Percentiles rank a stretch among this genome's conserved stretches.
Evolutionary conservation across 495 filamentous ascomycete species (phyloP).

Genomic region (Haplographium delicatum): DNA sequence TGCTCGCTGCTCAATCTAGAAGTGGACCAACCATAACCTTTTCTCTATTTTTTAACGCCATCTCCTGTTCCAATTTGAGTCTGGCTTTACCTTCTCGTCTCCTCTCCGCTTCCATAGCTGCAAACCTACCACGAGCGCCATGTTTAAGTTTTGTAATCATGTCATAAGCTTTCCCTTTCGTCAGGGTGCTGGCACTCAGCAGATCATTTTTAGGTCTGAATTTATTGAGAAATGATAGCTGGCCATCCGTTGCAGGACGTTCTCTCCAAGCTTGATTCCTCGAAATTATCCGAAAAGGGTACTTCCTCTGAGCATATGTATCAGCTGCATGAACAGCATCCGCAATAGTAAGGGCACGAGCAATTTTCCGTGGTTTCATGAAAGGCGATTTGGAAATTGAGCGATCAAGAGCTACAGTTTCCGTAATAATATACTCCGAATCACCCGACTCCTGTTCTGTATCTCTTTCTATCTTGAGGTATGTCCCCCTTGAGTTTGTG

Average conservation of each 20-base stretch:
- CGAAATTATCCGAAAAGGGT: conserved; percentile 52
- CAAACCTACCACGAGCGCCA: conserved; percentile 69
- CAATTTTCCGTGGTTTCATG: conserved; percentile 60
- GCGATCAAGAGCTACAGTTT: conserved; percentile 23
- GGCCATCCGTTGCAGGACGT: conserved; percentile 57
- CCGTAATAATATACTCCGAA: conserved; percentile 12
- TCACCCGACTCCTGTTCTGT: conserved; percentile 15
- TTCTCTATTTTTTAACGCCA: conserved; percentile 40
- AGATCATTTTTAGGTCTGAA: conserved; percentile 48
- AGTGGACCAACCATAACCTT: conserved; percentile 65
- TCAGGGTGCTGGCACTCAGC: conserved; percentile 52
- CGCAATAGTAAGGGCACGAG: conserved; percentile 52
- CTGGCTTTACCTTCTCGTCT: conserved; percentile 37
- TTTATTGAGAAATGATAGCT: conserved; percentile 70
- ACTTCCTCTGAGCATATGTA: conserved; percentile 64
- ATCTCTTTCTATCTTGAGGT: conserved; percentile 56
- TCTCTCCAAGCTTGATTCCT: conserved; percentile 62
- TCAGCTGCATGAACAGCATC: conserved; percentile 79
- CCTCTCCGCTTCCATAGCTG: conserved; percentile 43
- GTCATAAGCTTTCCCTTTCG: conserved; percentile 78
- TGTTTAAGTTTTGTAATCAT: conserved; percentile 90
- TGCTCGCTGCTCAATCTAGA: conserved; percentile 8
- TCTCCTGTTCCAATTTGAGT: conserved; percentile 37
- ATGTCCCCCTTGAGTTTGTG: conserved; percentile 46
- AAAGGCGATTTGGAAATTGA: conserved; percentile 46